Base-by-base conservation (phyloP, 441 rosid species). In the Gossypium lobatum region DNA sequence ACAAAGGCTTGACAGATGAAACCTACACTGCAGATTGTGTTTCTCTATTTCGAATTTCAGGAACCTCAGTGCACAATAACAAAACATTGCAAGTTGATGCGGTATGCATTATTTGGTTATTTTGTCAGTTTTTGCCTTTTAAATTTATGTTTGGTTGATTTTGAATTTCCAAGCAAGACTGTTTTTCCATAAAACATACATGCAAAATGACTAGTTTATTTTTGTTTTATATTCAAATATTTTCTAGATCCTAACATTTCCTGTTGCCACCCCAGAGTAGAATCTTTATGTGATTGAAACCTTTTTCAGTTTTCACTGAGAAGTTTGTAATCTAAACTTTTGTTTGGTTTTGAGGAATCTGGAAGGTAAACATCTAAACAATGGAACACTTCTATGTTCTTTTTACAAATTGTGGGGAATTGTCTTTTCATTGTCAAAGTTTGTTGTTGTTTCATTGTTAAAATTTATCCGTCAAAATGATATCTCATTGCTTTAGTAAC, bases 71-170 rank as follows among this genome's bases (percentile, higher is more conserved):
- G 72, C 93, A 93, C 80, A 93, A 88, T 83, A 85, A 85, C 73
- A 88, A 85, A 79, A 87, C 84, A 10, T 73, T 88, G 77, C 99
- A 96, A 93, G 95, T 96, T 80, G 97, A 96, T 80, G 87, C 86
- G 78, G 99, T 96, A 88, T 71, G 87, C 80, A 62, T 57, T 72
- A 60, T 20, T 63, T 65, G 65, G 34, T 67, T 53, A 73, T 46
- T 75, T 73, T 72, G 31, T 34, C 52, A 11, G 31, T 17, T 42
- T 31, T 10, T 57, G 20, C 31, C 46, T 50, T 76, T 2, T 37
- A 48, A 23, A 50, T 71, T 71, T 79, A 7, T 45, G 28, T 26
- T 46, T 71, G 55, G 45, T 21, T 21, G 45, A 18, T 62, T 54
- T 42, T 20, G 21, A 39, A 23, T 23, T 31, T 42, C 71, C 66